Evolutionary conservation across 345 rosid genomes (phyloP), one percentile per base, ranked within the genome.

Genomic region (Carallia brachiata): DNA sequence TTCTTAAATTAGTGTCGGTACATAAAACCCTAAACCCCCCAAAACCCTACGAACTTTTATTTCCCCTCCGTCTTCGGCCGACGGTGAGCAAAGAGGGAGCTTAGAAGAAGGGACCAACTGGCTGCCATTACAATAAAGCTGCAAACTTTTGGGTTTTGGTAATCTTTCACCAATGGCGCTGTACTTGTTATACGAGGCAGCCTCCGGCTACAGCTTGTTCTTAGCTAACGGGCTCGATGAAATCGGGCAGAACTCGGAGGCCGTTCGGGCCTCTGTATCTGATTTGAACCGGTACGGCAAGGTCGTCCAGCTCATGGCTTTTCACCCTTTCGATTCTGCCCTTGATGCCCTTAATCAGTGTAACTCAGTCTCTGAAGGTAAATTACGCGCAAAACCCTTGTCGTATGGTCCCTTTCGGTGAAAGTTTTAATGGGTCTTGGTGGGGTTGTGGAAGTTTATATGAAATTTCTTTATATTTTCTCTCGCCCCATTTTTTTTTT

Each of bases 341-440:
- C 80, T 88, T 6, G 96, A 88, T 74, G 92, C 93, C 60, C 90
- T 92, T 15, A 89, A 82, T 65, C 96, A 88, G 82, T 80, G 86
- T 78, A 92, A 87, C 81, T 88, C 96, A n/a, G 83, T 92, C 39
- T 88, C 93, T 28, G 92, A 91, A 91, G 96, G 93, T 89, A 50
- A 55, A 10, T 30, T 23, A 1, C 39, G 12, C 50, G 17, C 12
- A 13, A 44, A 44, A 2, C 50, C 50, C 1, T 44, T 12, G 50
- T 4, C 13, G 16, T 44, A 44, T 44, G 50, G 50, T 12, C 17
- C 5, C 5, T 44, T 0, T 44, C 0, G 12, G 16, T 44, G 50
- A 44, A 44, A 44, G 50, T 3, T 15, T 12, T 44, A 44, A 44
- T 44, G 50, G 50, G 50, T 44, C 48, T 44, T 44, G 17, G 50